These are phyloP conservation scores for Cyclotella kingstonii DNA, from an alignment of 108 stramenopile species.

Conservation along the genomic window DNA sequence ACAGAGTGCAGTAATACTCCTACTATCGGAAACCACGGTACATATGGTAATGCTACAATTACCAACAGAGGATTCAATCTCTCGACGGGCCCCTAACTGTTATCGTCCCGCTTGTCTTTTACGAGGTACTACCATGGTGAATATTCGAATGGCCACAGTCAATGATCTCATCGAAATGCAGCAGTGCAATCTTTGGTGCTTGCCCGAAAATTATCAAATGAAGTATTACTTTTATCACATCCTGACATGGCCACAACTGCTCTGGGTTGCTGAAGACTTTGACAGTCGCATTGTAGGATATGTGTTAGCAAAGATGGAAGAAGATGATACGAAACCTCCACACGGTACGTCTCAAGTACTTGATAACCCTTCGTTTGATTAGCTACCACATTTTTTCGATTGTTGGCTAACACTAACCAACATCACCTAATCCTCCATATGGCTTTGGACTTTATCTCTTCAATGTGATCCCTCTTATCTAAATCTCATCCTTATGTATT, in stretches of 20 bases:
- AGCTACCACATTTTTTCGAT: not conserved
- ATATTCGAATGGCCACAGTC: slow-evolving; percentile 86
- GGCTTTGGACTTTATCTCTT: too few species aligned
- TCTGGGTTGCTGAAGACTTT: slow-evolving; percentile 96
- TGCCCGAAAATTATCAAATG: slow-evolving; percentile 99
- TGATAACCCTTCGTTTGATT: not conserved
- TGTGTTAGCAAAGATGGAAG: slow-evolving; percentile 99
- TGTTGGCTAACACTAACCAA: too few species aligned
- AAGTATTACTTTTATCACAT: slow-evolving; percentile 97
- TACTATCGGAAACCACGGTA: too few species aligned
- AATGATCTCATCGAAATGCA: slow-evolving; percentile 96
- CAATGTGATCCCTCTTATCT: too few species aligned
- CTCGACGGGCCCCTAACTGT: too few species aligned
- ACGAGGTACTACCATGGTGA: slow-evolving; percentile 61
- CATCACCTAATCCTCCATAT: not conserved
- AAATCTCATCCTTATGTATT: too few species aligned
- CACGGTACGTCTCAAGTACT: slow-evolving; percentile 28
- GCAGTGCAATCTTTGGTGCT: slow-evolving; percentile 97
- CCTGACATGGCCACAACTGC: slow-evolving; percentile 96
- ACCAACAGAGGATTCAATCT: too few species aligned
- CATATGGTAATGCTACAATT: too few species aligned
- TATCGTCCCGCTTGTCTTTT: not conserved
- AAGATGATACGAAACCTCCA: slow-evolving; percentile 69
- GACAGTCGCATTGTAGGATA: slow-evolving; percentile 97
- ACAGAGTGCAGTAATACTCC: too few species aligned